Evolutionary conservation across 306 rosid genomes (phyloP), one percentile per base, ranked within the genome.

Genomic region (Nissolia schottii): DNA sequence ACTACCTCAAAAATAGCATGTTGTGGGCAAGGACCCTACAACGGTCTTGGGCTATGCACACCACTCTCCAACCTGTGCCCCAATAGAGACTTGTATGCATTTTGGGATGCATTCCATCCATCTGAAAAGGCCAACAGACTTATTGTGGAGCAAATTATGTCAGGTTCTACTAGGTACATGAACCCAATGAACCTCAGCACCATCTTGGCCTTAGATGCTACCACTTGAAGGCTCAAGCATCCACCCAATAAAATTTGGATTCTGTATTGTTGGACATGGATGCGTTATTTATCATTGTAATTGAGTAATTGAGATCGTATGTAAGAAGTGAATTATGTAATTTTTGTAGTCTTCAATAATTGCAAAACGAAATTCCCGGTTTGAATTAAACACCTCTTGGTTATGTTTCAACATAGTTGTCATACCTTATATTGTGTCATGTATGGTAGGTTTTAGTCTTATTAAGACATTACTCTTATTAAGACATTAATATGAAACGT

Each of bases 61-160:
- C 6, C 12, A 32, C 72, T 71, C 4, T 89, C 97, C 1, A 87
- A 84, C 69, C 22, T 89, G 45, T 91, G 97, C 71, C 69, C 88
- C 0, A 79, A 89, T 15, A 81, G 97, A 76, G 67, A 84, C 3
- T 2, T 8, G 7, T 63, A 91, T 73, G 96, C 86, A 25, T 91
- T 91, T 79, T 91, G 97, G 97, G 97, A 91, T 74, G 15, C 93
- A 38, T 91, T 89, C 24, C 97, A 91, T 76, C 96, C 97, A 8
- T 79, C 96, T 1, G 85, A 91, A 54, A 91, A 5, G 73, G 97
- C 96, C 0, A 87, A 85, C 70, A 41, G 25, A 4, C 2, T 80
- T 4, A 84, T 91, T 43, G 93, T 70, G 27, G 79, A 81, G 34
- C 37, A 67, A 18, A 81, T 91, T 1, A 0, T 85, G 76, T 65